Evolutionary conservation across 2,329 filamentous ascomycete genomes (phyloP).

Genomic region (Immersiporthe knoxdaviesiana): DNA sequence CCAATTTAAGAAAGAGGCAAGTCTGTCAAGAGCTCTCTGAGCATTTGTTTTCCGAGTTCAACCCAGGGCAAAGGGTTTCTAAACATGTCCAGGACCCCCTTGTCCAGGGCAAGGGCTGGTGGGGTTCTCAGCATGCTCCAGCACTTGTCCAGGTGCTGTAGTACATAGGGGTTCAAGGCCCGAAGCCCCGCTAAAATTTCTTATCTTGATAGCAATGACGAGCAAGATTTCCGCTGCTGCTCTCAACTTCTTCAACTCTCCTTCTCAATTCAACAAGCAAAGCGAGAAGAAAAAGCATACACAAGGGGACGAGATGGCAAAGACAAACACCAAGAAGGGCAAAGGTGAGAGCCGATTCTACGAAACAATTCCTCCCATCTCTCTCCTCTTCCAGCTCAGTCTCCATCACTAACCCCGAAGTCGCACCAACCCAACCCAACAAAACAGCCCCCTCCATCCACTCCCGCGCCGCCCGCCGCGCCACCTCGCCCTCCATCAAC

Average conservation of each 20-base stretch:
- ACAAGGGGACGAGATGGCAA: constrained; percentile 24
- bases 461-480: constrained; percentile 76
- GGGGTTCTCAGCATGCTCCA: not conserved
- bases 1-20: not conserved
- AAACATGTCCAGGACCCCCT: not conserved
- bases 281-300: not conserved
- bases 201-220: constrained; percentile 23
- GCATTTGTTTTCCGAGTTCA: not conserved
- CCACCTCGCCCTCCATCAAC: constrained; percentile 70
- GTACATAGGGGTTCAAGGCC: too few species aligned
- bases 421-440: too few species aligned
- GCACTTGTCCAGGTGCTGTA: too few species aligned
- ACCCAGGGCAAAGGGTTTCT: not conserved
- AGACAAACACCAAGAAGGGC: constrained; percentile 19
- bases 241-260: not conserved
- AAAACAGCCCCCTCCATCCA: constrained; percentile 63
- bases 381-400: not conserved
- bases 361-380: not conserved
- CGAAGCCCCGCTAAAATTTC: constrained; percentile 11
- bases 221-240: constrained; percentile 8
- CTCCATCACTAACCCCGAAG: not conserved
- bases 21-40: not conserved
- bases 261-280: not conserved
- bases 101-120: too few species aligned
- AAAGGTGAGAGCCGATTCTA: constrained; percentile 23